phyloP scores from a whole-genome alignment of 2,329 filamentous ascomycete species.

The Microsporum audouinii region DNA sequence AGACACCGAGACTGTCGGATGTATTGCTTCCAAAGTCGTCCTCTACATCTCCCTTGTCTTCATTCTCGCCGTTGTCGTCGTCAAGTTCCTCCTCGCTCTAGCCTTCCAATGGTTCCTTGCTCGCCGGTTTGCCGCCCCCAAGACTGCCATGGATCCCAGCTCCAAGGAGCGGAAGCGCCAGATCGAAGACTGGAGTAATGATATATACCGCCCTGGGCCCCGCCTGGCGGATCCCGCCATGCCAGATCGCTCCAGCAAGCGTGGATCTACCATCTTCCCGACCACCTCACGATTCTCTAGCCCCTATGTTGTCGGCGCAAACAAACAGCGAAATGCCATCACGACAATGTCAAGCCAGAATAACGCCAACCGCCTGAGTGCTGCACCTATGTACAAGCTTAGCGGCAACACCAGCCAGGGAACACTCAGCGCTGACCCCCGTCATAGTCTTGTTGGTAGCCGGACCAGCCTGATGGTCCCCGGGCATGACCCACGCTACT shows the following conservation, averaged over 20 bases:
- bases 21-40: constrained; percentile 94
- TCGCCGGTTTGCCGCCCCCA: constrained; percentile 69
- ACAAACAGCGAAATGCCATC: constrained; percentile 47
- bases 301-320: constrained; percentile 57
- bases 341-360: constrained; percentile 94
- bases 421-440: constrained; percentile 39
- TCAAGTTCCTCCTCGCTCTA: constrained; percentile 79
- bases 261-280: constrained; percentile 72
- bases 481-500: constrained; percentile 41
- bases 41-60: constrained; percentile 86
- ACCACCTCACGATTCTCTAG: constrained; percentile 92
- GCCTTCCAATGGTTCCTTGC: constrained; percentile 95
- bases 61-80: constrained; percentile 76
- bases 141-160: constrained; percentile 71
- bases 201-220: constrained; percentile 86
- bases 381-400: constrained; percentile 56
- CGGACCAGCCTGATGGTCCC: constrained; percentile 52
- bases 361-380: constrained; percentile 55
- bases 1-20: constrained; percentile 91
- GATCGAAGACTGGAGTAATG: constrained; percentile 96
- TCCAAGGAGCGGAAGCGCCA: constrained; percentile 77
- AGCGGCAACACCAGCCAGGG: constrained; percentile 45
- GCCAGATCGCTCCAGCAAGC: constrained; percentile 65
- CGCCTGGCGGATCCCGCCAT: constrained; percentile 66
- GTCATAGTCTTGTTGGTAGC: constrained; percentile 31